Evolutionary conservation across 441 rosid genomes (phyloP).

Genomic region (Bocquillonia castaneifolia): DNA sequence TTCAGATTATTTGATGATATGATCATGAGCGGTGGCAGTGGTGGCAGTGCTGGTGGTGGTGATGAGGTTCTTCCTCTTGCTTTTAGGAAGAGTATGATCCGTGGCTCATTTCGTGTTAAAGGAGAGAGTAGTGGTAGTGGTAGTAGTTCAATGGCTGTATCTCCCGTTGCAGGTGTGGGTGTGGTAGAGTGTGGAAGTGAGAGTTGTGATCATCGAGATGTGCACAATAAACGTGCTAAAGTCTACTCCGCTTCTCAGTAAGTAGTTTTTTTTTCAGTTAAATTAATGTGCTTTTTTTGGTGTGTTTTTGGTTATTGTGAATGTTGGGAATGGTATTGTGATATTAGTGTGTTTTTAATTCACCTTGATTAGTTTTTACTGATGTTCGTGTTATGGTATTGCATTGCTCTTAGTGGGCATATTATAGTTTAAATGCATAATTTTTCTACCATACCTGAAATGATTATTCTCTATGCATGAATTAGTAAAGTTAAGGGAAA

Average conservation of each 20-base stretch:
- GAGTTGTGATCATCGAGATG: conserved; percentile 49
- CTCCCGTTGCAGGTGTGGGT: conserved; percentile 17
- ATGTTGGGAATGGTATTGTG: too few species aligned
- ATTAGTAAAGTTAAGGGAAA: not conserved
- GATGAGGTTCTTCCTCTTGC: conserved; percentile 15
- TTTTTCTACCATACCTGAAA: too few species aligned
- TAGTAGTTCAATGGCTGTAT: not conserved
- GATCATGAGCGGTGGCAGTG: conserved; percentile 32
- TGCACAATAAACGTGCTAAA: conserved; percentile 75
- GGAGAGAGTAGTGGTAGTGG: conserved; percentile 57
- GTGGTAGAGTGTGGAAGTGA: conserved; percentile 29
- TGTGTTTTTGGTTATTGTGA: not conserved
- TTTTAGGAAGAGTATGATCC: conserved; percentile 24
- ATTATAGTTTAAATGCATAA: too few species aligned
- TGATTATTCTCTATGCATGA: not conserved
- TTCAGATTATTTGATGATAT: conserved; percentile 36
- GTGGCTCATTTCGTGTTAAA: conserved; percentile 21
- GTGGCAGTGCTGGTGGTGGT: conserved; percentile 5
- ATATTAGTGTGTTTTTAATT: too few species aligned
- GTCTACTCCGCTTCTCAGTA: conserved; percentile 49
- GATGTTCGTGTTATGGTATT: too few species aligned
- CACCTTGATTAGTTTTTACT: too few species aligned
- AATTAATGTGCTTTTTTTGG: not conserved
- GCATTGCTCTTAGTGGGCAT: too few species aligned
- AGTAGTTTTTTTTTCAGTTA: conserved; percentile 25